A percentile compares a stretch with the other conserved stretches of the same genome.
These are phyloP conservation scores for Salix caprea DNA, from an alignment of 345 rosid species.

Conservation along the genomic window DNA sequence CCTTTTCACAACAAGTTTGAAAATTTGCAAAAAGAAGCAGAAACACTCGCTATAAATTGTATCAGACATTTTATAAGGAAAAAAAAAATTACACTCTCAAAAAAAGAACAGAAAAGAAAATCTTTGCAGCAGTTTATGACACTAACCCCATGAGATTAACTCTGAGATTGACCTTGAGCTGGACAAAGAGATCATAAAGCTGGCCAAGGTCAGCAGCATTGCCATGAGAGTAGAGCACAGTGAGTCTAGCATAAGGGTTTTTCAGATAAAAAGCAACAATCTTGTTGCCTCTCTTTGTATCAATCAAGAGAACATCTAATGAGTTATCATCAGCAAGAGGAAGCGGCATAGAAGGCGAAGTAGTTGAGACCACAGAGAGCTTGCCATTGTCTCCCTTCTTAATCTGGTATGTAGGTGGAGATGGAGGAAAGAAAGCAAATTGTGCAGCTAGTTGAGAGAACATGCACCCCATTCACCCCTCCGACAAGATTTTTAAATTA, in stretches of 20 bases:
- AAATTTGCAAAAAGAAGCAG: neutral
- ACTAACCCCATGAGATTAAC: conserved; percentile 94
- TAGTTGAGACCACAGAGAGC: conserved; percentile 56
- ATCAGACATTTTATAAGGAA: neutral
- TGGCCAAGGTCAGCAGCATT: conserved; percentile 99
- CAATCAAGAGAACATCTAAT: conserved; percentile 65
- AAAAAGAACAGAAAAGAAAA: neutral
- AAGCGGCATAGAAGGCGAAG: conserved; percentile 45
- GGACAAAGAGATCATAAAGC: conserved; percentile 94
- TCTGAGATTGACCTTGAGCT: conserved; percentile 93
- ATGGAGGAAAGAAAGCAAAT: conserved; percentile 96
- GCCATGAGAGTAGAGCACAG: conserved; percentile 92
- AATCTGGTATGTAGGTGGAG: conserved; percentile 91
- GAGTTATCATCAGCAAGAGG: conserved; percentile 65
- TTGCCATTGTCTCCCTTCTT: conserved; percentile 58
- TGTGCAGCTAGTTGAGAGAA: conserved; percentile 90
- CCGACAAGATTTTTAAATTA: conserved; percentile 2
- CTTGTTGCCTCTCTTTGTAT: conserved; percentile 75
- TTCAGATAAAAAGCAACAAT: conserved; percentile 76
- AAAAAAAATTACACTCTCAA: neutral
- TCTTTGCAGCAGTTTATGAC: neutral
- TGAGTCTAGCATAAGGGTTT: conserved; percentile 88
- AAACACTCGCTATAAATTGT: neutral
- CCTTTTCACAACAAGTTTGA: neutral
- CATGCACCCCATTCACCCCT: conserved; percentile 81